A percentile compares a stretch with the other conserved stretches of the same genome.
Evolutionary conservation across 805 yeast genomes (phyloP).

Genomic region (Starmerella khaoyaiensis): DNA sequence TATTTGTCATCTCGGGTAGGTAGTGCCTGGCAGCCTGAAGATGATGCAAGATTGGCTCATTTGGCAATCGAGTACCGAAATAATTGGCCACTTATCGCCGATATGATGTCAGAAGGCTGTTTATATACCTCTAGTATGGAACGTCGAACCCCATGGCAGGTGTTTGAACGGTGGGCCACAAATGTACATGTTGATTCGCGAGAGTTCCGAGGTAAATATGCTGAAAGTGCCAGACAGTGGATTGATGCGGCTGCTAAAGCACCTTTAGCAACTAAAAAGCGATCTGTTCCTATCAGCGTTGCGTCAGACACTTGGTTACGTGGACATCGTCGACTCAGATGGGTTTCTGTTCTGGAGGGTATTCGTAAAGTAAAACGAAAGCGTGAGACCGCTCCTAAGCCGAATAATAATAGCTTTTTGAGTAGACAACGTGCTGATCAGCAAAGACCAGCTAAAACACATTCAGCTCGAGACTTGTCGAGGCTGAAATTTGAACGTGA

Average conservation of each 20-base stretch:
- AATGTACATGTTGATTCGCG: constrained; percentile 72
- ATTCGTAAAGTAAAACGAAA: constrained; percentile 81
- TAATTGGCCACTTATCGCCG: constrained; percentile 87
- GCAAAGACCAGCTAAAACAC: constrained; percentile 1
- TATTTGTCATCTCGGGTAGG: constrained; percentile 77
- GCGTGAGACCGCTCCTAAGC: constrained; percentile 63
- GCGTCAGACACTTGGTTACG: constrained; percentile 84
- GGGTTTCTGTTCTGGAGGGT: constrained; percentile 97
- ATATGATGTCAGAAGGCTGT: constrained; percentile 36
- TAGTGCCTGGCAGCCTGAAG: constrained; percentile 92
- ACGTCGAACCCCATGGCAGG: constrained; percentile 96
- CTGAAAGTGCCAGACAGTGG: constrained; percentile 80
- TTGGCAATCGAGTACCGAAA: constrained; percentile 76
- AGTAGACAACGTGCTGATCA: constrained; percentile 8
- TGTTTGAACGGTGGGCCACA: constrained; percentile 92
- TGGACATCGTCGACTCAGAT: constrained; percentile 78
- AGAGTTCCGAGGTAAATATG: constrained; percentile 78
- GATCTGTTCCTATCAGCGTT: constrained; percentile 88
- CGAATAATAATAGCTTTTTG: constrained; percentile 26
- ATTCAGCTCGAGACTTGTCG: constrained; percentile 71
- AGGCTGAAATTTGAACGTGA: constrained; percentile 76
- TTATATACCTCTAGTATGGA: constrained; percentile 79
- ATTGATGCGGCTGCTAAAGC: constrained; percentile 79
- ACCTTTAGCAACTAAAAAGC: constrained; percentile 74
- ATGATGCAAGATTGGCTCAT: constrained; percentile 66